Evolutionary conservation across 495 filamentous ascomycete genomes (phyloP).

Genomic region (Clohesyomyces aquaticus): DNA sequence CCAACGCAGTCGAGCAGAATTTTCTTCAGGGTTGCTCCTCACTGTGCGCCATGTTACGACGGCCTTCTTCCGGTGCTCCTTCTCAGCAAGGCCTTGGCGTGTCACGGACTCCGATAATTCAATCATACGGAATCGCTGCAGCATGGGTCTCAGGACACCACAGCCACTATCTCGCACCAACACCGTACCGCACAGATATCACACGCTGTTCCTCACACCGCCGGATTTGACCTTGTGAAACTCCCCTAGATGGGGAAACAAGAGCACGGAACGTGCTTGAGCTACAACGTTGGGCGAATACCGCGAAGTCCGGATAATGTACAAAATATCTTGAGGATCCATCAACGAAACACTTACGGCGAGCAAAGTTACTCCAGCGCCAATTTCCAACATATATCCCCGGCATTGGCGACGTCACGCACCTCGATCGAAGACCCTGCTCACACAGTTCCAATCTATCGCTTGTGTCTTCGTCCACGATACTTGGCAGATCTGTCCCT

Average conservation of each 20-base stretch:
- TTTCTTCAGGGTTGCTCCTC: neutral
- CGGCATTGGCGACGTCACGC: neutral
- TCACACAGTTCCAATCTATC: neutral
- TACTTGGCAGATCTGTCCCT: neutral
- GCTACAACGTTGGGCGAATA: neutral
- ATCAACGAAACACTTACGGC: neutral
- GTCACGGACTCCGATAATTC: constrained; percentile 6
- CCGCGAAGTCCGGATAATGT: neutral
- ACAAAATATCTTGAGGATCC: neutral
- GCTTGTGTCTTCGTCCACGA: neutral
- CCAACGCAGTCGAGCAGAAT: too few species aligned
- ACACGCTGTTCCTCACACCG: neutral
- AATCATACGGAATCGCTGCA: neutral
- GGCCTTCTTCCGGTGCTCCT: neutral
- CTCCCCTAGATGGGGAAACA: neutral
- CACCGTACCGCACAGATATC: neutral
- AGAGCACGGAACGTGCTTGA: too few species aligned
- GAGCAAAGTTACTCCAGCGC: too few species aligned
- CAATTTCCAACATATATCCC: too few species aligned
- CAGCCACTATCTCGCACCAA: neutral
- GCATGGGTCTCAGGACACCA: neutral
- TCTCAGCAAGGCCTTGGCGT: neutral
- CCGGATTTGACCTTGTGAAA: too few species aligned
- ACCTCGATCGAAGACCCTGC: neutral
- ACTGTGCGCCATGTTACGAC: neutral